phyloP scores from a whole-genome alignment of 352 stramenopile species.

The Phytophthora hybrid region DNA sequence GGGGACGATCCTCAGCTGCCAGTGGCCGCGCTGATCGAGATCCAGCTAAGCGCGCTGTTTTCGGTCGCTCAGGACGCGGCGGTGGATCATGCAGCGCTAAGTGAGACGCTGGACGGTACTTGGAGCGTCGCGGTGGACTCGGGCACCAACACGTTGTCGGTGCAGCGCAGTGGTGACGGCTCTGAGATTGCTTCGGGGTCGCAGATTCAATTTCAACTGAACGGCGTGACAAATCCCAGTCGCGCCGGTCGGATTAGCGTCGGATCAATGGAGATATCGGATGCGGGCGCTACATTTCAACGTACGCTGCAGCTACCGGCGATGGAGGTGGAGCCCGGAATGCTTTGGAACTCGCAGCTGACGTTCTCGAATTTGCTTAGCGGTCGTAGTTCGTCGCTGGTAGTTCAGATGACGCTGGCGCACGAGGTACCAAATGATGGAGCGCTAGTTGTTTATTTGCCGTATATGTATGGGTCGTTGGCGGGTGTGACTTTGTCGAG shows the following conservation, averaged over 20 bases:
- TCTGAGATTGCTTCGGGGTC: slow-evolving; percentile 5
- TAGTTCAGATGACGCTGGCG: slow-evolving; percentile 39
- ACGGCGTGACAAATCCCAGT: slow-evolving; percentile 39
- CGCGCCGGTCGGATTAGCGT: slow-evolving; percentile 32
- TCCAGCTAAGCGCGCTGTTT: slow-evolving; percentile 41
- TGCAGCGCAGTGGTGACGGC: slow-evolving; percentile 42
- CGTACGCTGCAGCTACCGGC: slow-evolving; percentile 22
- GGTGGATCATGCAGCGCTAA: slow-evolving; percentile 28
- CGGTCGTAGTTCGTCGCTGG: slow-evolving; percentile 46
- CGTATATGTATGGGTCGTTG: slow-evolving; percentile 52
- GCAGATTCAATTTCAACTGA: slow-evolving; percentile 33
- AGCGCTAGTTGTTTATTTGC: slow-evolving; percentile 55
- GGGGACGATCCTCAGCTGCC: slow-evolving; percentile 3
- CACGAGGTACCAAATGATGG: slow-evolving; percentile 52
- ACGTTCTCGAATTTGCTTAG: slow-evolving; percentile 45
- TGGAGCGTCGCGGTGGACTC: slow-evolving; percentile 34
- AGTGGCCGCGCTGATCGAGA: slow-evolving; percentile 31
- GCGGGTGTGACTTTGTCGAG: slow-evolving; percentile 26
- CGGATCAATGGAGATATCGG: slow-evolving; percentile 40
- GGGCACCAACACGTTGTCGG: slow-evolving; percentile 17
- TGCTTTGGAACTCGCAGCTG: slow-evolving; percentile 35
- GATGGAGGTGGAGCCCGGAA: slow-evolving; percentile 48
- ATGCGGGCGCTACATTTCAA: slow-evolving; percentile 12
- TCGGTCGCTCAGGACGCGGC: slow-evolving; percentile 23
- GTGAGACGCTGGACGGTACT: slow-evolving; percentile 30